Base-by-base conservation (phyloP, 352 stramenopile species). In the Pythium myriotylum region DNA sequence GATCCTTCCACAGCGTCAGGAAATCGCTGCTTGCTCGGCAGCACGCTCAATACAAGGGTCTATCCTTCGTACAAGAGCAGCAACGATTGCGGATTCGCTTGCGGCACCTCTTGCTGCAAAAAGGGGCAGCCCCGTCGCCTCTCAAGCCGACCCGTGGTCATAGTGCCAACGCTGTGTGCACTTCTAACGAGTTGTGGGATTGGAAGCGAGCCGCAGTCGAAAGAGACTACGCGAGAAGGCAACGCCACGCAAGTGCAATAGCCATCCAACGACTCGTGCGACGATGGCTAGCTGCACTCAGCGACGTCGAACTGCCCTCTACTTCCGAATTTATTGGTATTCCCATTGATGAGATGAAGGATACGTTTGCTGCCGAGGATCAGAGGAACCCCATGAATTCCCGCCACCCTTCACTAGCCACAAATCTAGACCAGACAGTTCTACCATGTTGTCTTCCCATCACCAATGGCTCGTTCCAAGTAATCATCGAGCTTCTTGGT, bases 61-160 rank as follows among this genome's bases (percentile, higher is more conserved):
- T 69, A 22, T 56, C 40, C 13, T 55, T 63, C 23, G 46, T 19
- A 17, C 47, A 65, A 17, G 55, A 65, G 46, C 64, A 72, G 40
- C 56, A 53, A 5, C 57, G 64, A 19, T 58, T 72, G 29, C 57
- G 53, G 17, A 72, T 72, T 40, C 52, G 60, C 23, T 35, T 72
- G 46, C 58, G 47, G 27, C 45, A 35, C 0, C 35, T 72, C 20
- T 29, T 72, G 43, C 52, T 72, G 7, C 24, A 32, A 12, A 43
- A 62, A 12, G 50, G 33, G 7, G 42, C 17, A 7, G 8, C 2
- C 17, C 32, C 33, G 8, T 22, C 23, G 17, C 9, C 6, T 24
- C 2, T 4, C 48, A 7, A 46, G 12, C 8, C 45, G 22, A 19
- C 47, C 3, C 39, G 17, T 9, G 37, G 9, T 19, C 8, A 57